These are phyloP conservation scores for Plasmodium blacklocki DNA, from an alignment of 169 alveolate genomes.

Conservation along the genomic window DNA sequence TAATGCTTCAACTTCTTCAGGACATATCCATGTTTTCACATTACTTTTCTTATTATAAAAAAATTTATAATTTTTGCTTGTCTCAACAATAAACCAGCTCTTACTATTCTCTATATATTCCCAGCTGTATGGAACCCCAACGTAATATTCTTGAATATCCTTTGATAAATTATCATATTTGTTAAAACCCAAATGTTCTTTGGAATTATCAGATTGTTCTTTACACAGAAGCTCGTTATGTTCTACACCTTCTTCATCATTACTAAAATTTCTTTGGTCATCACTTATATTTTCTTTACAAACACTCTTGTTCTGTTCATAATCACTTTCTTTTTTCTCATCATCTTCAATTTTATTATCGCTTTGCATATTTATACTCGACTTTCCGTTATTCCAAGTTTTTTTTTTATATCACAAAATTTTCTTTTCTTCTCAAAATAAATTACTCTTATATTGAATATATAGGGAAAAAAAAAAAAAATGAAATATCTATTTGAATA, in stretches of 20 bases:
- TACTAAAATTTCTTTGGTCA: background rate
- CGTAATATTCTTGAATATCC: constrained; percentile 37
- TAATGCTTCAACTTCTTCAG: constrained; percentile 28
- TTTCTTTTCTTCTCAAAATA: background rate
- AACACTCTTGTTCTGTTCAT: background rate
- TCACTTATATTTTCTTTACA: too few relatives aligned
- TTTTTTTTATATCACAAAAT: background rate
- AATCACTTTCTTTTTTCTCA: background rate
- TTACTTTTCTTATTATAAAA: constrained; percentile 48
- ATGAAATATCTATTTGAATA: too few relatives aligned
- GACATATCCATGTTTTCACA: constrained; percentile 67
- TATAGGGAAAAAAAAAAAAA: too few relatives aligned
- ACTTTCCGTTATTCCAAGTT: background rate
- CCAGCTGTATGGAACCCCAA: constrained; percentile 66
- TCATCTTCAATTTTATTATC: background rate
- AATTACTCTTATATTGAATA: too few relatives aligned
- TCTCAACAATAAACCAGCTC: constrained; percentile 68
- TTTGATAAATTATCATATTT: constrained; percentile 25
- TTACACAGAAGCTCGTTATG: background rate
- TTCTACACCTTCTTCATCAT: background rate
- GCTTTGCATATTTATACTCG: background rate
- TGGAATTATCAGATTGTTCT: background rate
- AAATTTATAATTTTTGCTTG: constrained; percentile 60
- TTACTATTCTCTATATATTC: constrained; percentile 60
- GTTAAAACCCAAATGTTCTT: background rate